These are phyloP conservation scores for Fusarium sp. DNA, from an alignment of 2,329 filamentous ascomycete species.

Conservation along the genomic window DNA sequence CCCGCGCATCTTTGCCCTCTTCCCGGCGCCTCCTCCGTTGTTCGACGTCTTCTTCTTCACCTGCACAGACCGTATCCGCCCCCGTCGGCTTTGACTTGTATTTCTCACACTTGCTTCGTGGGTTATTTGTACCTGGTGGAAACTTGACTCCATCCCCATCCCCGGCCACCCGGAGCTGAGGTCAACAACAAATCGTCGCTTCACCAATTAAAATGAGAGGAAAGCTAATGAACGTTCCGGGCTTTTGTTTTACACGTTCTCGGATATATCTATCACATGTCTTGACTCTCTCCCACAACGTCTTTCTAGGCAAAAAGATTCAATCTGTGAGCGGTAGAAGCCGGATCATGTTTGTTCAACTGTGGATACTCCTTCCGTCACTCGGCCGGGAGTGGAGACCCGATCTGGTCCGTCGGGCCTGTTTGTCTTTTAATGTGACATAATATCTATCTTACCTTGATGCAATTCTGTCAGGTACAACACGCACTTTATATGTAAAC, in stretches of 20 bases:
- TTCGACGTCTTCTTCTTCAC: constrained; percentile 32
- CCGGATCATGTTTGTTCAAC: constrained; percentile 9
- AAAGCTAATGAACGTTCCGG: not conserved
- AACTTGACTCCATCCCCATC: constrained; percentile 19
- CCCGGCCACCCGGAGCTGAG: constrained; percentile 1
- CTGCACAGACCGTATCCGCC: constrained; percentile 10
- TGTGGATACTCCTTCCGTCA: constrained; percentile 25
- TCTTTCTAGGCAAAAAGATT: not conserved
- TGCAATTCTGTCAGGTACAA: not conserved
- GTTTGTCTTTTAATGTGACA: constrained; percentile 2
- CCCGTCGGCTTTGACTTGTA: not conserved
- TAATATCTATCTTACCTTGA: not conserved
- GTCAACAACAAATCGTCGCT: constrained; percentile 4
- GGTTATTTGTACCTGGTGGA: constrained; percentile 32
- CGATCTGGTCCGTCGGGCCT: constrained; percentile 22
- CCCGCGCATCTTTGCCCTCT: constrained; percentile 42
- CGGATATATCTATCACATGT: not conserved
- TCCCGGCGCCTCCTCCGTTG: constrained; percentile 40
- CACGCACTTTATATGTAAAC: not conserved
- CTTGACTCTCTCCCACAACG: not conserved
- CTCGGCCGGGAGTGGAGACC: constrained; percentile 44
- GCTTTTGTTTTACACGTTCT: not conserved
- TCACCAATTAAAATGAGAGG: constrained; percentile 2
- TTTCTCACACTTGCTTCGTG: constrained; percentile 13
- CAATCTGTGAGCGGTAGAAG: not conserved